Conservation (phyloP, 2,329 filamentous ascomycete genomes). For the Sporothrix brasiliensis region DNA sequence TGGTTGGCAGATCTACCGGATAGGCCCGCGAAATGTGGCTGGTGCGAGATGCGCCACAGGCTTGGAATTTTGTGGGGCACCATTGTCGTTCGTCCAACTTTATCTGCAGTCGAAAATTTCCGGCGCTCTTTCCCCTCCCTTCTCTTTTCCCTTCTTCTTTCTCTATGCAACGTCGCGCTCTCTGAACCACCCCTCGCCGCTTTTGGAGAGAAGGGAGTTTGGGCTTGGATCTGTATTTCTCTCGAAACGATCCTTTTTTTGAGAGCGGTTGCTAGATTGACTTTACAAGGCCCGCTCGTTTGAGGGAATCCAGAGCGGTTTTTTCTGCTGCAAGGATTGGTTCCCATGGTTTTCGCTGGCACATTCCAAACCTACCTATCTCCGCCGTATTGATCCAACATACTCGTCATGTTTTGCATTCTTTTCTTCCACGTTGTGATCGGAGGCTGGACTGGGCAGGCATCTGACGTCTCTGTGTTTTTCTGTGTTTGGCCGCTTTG, state of each 20-base stretch:
- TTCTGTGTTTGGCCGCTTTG: background rate
- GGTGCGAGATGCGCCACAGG: slow-evolving; percentile 22
- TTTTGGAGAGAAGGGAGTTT: slow-evolving; percentile 23
- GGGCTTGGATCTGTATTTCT: background rate
- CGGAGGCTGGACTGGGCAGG: background rate
- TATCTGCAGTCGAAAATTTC: slow-evolving; percentile 25
- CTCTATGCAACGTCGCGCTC: slow-evolving; percentile 36
- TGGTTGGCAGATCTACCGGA: slow-evolving; percentile 5
- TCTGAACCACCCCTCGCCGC: slow-evolving; percentile 10
- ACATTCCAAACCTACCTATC: slow-evolving; percentile 30
- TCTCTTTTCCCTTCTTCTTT: slow-evolving; percentile 16
- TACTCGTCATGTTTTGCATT: background rate
- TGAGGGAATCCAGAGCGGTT: slow-evolving; percentile 38
- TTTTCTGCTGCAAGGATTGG: slow-evolving; percentile 33
- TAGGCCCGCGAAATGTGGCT: slow-evolving; percentile 22
- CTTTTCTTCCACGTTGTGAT: too few species aligned
- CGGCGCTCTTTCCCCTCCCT: background rate
- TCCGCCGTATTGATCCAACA: background rate
- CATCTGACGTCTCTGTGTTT: background rate
- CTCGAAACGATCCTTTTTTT: background rate
- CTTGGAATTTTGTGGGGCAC: background rate
- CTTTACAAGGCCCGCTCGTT: slow-evolving; percentile 37
- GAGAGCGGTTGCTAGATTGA: slow-evolving; percentile 38
- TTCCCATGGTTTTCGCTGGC: slow-evolving; percentile 39
- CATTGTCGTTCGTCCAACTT: too few species aligned